These are phyloP conservation scores for Acanthamoeba castellanii DNA, from an alignment of 208 protist genomes.

Conservation along the genomic window DNA sequence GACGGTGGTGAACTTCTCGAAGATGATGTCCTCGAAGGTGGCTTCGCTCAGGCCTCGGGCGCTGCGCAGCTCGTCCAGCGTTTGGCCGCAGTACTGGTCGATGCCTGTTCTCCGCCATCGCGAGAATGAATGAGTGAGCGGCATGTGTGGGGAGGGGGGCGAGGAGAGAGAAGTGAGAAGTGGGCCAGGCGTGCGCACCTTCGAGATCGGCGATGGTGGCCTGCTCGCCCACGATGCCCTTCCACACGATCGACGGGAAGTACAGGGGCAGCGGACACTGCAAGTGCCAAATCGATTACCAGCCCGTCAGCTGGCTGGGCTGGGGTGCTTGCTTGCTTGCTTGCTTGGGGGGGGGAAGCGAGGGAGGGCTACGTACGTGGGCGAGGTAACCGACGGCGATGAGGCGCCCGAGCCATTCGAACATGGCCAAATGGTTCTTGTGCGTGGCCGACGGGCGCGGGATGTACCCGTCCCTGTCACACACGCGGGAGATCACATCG, in stretches of 20 bases:
- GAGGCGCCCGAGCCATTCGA: conserved; percentile 49
- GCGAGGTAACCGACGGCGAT: conserved; percentile 55
- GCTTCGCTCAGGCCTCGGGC: not conserved
- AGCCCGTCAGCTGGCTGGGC: too few species aligned
- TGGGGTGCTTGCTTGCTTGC: too few species aligned
- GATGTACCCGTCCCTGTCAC: conserved; percentile 42
- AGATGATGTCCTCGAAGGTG: conserved; percentile 12
- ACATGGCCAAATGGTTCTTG: not conserved
- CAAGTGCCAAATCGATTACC: too few species aligned
- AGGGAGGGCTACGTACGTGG: too few species aligned
- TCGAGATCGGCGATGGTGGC: not conserved
- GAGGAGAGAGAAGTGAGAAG: too few species aligned
- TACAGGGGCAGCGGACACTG: not conserved
- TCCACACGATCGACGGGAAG: conserved; percentile 11
- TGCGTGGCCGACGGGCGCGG: not conserved
- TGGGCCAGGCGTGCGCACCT: not conserved
- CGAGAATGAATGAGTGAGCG: too few species aligned
- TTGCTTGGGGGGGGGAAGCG: too few species aligned
- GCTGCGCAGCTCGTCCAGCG: not conserved
- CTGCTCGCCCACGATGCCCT: not conserved
- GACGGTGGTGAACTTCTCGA: conserved; percentile 27
- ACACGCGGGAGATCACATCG: not conserved
- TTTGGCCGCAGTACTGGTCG: conserved; percentile 34
- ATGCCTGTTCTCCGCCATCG: not conserved
- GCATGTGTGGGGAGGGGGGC: too few species aligned